Base-by-base conservation (phyloP, 108 stramenopile species). In the Pseudonitzschia multiseries region DNA sequence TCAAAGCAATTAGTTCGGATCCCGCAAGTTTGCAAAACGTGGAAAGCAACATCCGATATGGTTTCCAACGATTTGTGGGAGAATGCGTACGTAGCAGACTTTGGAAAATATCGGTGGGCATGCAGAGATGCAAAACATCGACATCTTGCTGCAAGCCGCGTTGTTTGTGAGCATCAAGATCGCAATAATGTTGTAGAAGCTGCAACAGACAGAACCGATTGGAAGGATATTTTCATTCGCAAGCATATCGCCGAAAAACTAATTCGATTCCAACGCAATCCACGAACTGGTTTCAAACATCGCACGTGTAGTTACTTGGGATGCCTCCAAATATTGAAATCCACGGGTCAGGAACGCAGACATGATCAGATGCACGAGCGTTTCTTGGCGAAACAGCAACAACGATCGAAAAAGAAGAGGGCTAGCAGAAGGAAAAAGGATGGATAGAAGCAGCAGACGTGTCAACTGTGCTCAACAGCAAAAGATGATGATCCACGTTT, bases 221-320 rank as follows among this genome's bases (percentile, higher is more conserved):
- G 69, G 69, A 54, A n/a, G 17, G 27, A 50, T 22, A 14, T 56
- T 2, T 70, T 70, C 52, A 32, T n/a, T 8, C 31, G 13, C 26
- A 70, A 70, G 52, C 52, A 70, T 5, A 41, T 70, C 24, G 48
- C 28, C 3, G 69, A 70, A 18, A 26, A 33, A 54, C 8, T 54
- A 8, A 13, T 70, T 28, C 10, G 36, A 33, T 70, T 70, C 53
- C 50, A 70, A 54, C 69, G 69, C 24, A 70, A 70, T 33, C 14
- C 51, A 8, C 50, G 40, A 28, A 70, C 22, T 53, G 69, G 51
- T 33, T 70, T 53, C 32, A 52, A 54, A 56, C 53, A 70, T 53
- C 51, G 52, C 13, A 70, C 69, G 5, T 70, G 69, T 28, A 36
- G n/a, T 36, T 70, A 70, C 36, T 4, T 70, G 27, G 69, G 53